phyloP scores from a whole-genome alignment of 169 alveolate genomes.

The Eimeria necatrix region DNA sequence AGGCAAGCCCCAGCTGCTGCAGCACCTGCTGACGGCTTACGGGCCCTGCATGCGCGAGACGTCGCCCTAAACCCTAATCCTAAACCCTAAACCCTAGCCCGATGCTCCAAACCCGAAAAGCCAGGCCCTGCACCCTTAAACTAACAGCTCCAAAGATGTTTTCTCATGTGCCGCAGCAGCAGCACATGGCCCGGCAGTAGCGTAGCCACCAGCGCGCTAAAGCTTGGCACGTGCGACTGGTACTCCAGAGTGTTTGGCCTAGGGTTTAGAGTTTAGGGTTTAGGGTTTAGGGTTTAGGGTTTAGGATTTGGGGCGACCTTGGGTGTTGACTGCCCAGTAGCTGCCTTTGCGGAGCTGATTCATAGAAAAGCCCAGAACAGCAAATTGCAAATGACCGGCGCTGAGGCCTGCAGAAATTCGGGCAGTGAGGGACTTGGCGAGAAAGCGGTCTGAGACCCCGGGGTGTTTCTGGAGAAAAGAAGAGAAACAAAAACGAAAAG shows the following conservation, averaged over 20 bases:
- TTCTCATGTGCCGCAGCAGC: too few relatives aligned
- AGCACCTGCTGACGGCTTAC: neutral
- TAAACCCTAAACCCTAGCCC: too few relatives aligned
- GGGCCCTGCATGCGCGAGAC: neutral
- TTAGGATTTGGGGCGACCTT: neutral
- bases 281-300: neutral
- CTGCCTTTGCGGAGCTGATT: conserved; percentile 14
- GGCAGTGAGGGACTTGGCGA: neutral
- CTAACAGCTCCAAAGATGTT: too few relatives aligned
- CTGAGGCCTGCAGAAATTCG: neutral
- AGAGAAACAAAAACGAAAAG: neutral
- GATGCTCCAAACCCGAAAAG: too few relatives aligned
- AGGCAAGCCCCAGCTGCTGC: neutral
- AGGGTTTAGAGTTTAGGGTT: neutral
- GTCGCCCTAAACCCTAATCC: too few relatives aligned
- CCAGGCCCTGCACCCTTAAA: too few relatives aligned
- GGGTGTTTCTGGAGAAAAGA: neutral
- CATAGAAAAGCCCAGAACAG: neutral
- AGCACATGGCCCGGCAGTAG: too few relatives aligned
- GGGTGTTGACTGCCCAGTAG: conserved; percentile 1
- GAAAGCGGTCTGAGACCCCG: neutral
- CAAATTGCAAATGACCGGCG: neutral
- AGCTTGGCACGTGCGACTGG: too few relatives aligned
- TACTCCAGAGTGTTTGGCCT: too few relatives aligned
- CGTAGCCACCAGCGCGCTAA: too few relatives aligned